Evolutionary conservation across 805 yeast species (phyloP).

Genomic region (Wickerhamomyces subpelliculosus): DNA sequence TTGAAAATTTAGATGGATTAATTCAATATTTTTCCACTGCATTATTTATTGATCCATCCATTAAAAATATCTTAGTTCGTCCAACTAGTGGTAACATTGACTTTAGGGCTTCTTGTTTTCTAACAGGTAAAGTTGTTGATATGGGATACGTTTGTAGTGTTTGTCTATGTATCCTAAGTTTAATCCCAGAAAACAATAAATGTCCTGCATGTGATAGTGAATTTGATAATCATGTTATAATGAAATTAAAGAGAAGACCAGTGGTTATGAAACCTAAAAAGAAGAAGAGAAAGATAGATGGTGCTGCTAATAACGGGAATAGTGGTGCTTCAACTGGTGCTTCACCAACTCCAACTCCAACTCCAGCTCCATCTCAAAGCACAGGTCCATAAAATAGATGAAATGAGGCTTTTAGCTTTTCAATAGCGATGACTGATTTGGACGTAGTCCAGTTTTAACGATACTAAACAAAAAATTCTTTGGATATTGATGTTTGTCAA

Average conservation of each 20-base stretch:
- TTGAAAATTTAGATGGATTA: constrained; percentile 66
- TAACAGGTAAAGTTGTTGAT: constrained; percentile 86
- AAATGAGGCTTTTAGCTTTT: background rate
- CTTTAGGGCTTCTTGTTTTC: constrained; percentile 89
- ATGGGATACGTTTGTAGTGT: constrained; percentile 94
- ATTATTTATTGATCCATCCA: constrained; percentile 76
- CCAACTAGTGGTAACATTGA: constrained; percentile 86
- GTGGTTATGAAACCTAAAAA: constrained; percentile 35
- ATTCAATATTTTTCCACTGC: constrained; percentile 81
- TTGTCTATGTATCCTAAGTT: constrained; percentile 74
- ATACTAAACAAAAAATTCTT: constrained; percentile 24
- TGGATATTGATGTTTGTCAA: constrained; percentile 46
- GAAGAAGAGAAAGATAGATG: constrained; percentile 27
- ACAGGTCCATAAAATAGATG: background rate
- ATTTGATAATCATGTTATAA: constrained; percentile 60
- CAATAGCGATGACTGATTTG: constrained; percentile 6
- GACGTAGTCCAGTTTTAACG: constrained; percentile 23
- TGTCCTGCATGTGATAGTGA: constrained; percentile 87
- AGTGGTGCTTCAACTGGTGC: background rate
- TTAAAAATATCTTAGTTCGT: constrained; percentile 66
- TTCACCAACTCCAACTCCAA: background rate
- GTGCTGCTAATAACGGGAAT: background rate
- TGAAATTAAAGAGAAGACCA: constrained; percentile 54
- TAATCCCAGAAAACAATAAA: constrained; percentile 53
- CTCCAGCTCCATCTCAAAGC: background rate